These are phyloP conservation scores for Rhododendron griersonianum DNA, from an alignment of 148 eudicot genomes.

Conservation along the genomic window DNA sequence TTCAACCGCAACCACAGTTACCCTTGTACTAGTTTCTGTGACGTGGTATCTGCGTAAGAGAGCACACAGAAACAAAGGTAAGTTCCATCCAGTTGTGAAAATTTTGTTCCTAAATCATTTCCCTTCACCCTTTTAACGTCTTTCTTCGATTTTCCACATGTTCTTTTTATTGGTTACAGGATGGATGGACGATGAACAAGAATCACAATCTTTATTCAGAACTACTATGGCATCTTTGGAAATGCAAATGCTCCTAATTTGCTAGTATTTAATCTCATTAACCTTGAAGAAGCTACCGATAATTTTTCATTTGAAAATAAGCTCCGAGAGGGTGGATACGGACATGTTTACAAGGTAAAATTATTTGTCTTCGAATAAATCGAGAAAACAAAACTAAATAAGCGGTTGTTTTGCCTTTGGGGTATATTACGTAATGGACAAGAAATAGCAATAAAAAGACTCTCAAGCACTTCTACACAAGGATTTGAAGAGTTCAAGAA, in stretches of 20 bases:
- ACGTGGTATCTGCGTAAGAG: not conserved
- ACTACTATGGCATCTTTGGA: not conserved
- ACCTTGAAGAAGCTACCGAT: slow-evolving; percentile 28
- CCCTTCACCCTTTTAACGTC: not conserved
- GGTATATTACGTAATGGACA: slow-evolving; percentile 29
- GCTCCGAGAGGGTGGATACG: slow-evolving; percentile 45
- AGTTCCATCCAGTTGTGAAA: not conserved
- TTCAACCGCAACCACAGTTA: not conserved
- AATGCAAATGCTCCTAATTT: not conserved
- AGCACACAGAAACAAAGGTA: not conserved
- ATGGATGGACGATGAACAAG: not conserved
- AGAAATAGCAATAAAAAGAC: slow-evolving; percentile 18
- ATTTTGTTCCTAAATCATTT: not conserved
- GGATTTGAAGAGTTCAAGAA: slow-evolving; percentile 29
- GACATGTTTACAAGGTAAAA: slow-evolving; percentile 13
- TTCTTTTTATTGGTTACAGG: not conserved
- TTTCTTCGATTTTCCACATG: not conserved
- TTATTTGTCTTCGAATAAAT: not conserved
- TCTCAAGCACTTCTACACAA: slow-evolving; percentile 20
- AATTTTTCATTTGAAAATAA: slow-evolving; percentile 27
- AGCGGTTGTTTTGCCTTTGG: not conserved
- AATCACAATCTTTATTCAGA: not conserved
- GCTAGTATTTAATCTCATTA: slow-evolving; percentile 14
- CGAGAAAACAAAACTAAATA: not conserved
- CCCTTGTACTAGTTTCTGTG: not conserved